Evolutionary conservation across 352 stramenopile genomes (phyloP).

Genomic region (Phytophthora citrophthora): DNA sequence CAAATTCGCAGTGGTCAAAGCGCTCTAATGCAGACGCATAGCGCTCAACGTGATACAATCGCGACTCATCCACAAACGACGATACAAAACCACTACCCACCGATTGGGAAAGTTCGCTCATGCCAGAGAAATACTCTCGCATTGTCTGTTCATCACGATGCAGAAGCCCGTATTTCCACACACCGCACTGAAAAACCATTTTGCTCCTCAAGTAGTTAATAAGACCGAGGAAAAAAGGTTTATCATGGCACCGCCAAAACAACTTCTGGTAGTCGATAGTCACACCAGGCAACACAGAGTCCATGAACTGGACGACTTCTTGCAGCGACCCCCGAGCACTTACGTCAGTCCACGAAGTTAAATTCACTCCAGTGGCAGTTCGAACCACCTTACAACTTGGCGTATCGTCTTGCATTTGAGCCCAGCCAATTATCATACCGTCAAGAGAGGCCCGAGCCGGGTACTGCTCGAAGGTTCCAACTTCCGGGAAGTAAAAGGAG

Average conservation of each 20-base stretch:
- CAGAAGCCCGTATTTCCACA: conserved; percentile 64
- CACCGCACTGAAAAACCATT: conserved; percentile 39
- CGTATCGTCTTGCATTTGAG: conserved; percentile 22
- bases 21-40: conserved; percentile 27
- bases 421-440: conserved; percentile 46
- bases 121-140: conserved; percentile 36
- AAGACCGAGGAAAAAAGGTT: conserved; percentile 44
- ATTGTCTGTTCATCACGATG: conserved; percentile 52
- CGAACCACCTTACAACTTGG: conserved; percentile 35
- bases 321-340: conserved; percentile 47
- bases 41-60: conserved; percentile 39
- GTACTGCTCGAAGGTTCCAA: conserved; percentile 58
- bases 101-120: conserved; percentile 14
- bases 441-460: conserved; percentile 52
- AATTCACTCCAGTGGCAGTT: conserved; percentile 46
- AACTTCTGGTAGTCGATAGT: conserved; percentile 39
- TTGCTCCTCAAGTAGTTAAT: conserved; percentile 42
- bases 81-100: conserved; percentile 44
- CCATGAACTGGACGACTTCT: conserved; percentile 46
- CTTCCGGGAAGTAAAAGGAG: conserved; percentile 67
- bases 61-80: conserved; percentile 24
- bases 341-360: conserved; percentile 67
- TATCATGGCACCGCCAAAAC: conserved; percentile 52
- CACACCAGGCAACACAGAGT: conserved; percentile 34
- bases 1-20: conserved; percentile 60